Base-by-base conservation (phyloP, 352 stramenopile species). In the Pythium apleroticum region DNA sequence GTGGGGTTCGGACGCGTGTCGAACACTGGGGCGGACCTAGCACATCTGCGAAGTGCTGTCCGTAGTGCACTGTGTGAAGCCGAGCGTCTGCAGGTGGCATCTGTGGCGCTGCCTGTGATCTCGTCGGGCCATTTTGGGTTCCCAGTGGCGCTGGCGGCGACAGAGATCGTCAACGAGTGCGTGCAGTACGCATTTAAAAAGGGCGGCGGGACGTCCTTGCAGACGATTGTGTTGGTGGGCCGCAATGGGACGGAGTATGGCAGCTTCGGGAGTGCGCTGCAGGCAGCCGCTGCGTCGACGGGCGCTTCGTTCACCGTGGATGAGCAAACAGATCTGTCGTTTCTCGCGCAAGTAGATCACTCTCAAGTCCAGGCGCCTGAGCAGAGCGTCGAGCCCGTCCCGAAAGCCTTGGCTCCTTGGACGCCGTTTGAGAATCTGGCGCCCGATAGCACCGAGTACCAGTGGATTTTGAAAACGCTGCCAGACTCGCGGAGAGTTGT, bases 121-220 rank as follows among this genome's bases (percentile, higher is more conserved):
- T 86, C 77, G 4, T 75, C 77, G 3, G 75, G 77, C 0, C 78
- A 75, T 27, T 84, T 82, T 33, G 76, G 78, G 5, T 86, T 84
- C 50, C 75, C 78, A 24, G 57, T 65, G n/a, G 72, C 77, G 15
- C 49, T 76, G 3, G 78, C 66, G 8, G 72, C 73, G 0, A 37
- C 35, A 8, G 78, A 84, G 30, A 84, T 86, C 41, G 74, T 81
- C 4, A 37, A 22, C 0, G 78, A 84, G 20, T 66, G 71, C 24
- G 55, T 46, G 12, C 66, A 57, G 11, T 86, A 73, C 28, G 73
- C 57, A 19, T 25, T 63, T n/a, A 65, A 57, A 17, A 50, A 57
- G 20, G 31, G 28, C 0, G 41, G 17, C 8, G 17, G 8, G 28
- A 57, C 55, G 0, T 60, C 56, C 14, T 2, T 83, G 14, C 24